These are phyloP conservation scores for Pseudogymnoascus sp. DNA, from an alignment of 2,329 filamentous ascomycete genomes.

Conservation along the genomic window DNA sequence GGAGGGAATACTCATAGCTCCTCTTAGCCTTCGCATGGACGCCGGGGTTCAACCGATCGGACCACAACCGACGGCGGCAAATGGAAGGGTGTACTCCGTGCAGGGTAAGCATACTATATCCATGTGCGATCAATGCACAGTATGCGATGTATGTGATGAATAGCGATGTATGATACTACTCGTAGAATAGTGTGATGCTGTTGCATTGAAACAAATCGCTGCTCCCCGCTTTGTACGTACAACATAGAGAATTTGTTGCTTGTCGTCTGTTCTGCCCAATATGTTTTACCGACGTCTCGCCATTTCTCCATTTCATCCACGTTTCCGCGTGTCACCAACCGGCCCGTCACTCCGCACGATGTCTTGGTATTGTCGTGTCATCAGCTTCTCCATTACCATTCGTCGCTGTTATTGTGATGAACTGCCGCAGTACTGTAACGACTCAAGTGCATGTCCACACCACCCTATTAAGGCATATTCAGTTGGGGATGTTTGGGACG, in stretches of 20 bases:
- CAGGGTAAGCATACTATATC: background rate
- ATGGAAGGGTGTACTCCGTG: conserved; percentile 5
- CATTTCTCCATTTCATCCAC: background rate
- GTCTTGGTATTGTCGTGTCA: background rate
- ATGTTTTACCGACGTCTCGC: background rate
- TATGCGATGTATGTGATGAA: background rate
- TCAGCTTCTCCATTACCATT: background rate
- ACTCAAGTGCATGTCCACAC: background rate
- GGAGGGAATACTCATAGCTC: background rate
- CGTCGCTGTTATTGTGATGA: background rate
- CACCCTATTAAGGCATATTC: background rate
- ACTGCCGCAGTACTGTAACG: background rate
- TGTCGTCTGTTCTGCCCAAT: background rate
- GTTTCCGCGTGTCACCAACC: conserved; percentile 3
- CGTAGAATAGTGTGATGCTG: background rate
- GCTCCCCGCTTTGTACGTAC: background rate
- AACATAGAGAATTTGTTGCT: background rate
- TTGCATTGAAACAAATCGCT: background rate
- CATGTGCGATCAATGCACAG: background rate
- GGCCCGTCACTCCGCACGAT: background rate
- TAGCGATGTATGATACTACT: background rate
- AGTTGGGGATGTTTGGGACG: background rate
- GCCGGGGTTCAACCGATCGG: background rate
- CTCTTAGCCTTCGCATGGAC: background rate
- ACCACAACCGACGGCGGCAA: background rate